Conservation (phyloP, 129 eudicot species). For the Kitagawia praeruptora region DNA sequence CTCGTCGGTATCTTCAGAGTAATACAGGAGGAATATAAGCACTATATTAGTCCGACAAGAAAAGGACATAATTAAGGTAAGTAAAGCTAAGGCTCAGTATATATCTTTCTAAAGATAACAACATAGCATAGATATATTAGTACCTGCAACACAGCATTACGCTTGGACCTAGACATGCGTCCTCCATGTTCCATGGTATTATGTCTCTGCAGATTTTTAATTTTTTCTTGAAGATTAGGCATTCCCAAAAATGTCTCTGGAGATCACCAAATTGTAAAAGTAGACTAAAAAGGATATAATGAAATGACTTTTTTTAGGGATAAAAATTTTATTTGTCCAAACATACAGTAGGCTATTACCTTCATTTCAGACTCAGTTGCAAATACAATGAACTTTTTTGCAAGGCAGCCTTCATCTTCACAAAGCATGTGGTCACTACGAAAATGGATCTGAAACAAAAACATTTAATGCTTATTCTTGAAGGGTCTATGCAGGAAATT, state of each 20-base stretch:
- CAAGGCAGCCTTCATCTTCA: conserved; percentile 35
- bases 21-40: background rate
- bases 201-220: conserved; percentile 23
- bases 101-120: background rate
- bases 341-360: conserved; percentile 9
- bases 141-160: conserved; percentile 32
- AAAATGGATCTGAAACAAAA: conserved; percentile 25
- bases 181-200: conserved; percentile 35
- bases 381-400: conserved; percentile 33
- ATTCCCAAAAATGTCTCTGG: background rate
- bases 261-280: background rate
- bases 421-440: conserved; percentile 27
- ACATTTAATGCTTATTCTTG: background rate
- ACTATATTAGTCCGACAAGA: background rate
- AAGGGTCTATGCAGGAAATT: background rate
- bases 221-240: background rate
- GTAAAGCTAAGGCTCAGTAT: background rate
- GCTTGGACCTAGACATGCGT: conserved; percentile 25
- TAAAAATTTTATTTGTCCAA: background rate
- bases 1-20: conserved; percentile 21
- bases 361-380: conserved; percentile 25
- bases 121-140: background rate
- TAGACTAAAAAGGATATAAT: background rate
- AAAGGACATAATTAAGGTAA: background rate
- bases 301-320: background rate